Conservation (phyloP, 805 yeast species). For the Teunomyces atbi region DNA sequence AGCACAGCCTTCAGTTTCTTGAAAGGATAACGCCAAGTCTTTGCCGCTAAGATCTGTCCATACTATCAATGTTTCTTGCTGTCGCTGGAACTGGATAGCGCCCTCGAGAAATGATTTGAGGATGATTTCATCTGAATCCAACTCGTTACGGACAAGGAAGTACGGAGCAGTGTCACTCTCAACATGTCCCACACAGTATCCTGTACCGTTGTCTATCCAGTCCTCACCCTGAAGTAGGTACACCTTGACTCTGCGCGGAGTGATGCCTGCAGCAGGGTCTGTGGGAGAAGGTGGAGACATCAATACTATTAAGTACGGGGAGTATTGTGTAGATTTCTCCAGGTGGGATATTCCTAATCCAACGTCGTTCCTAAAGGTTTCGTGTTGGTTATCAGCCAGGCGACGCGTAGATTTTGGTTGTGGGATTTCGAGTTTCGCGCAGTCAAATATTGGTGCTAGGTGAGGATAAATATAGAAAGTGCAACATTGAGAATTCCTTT, state of each 20-base stretch:
- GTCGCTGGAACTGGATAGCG: slow-evolving; percentile 80
- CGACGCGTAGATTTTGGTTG: slow-evolving; percentile 4
- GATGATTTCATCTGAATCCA: slow-evolving; percentile 54
- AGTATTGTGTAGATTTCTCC: neutral
- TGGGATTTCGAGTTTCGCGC: slow-evolving; percentile 1
- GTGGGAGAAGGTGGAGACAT: neutral
- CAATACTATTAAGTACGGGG: neutral
- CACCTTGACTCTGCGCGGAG: slow-evolving; percentile 85
- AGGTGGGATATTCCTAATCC: neutral
- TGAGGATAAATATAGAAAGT: neutral
- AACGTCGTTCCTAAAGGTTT: neutral
- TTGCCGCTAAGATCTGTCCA: slow-evolving; percentile 80
- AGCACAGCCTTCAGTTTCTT: slow-evolving; percentile 87
- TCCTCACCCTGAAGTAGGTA: slow-evolving; percentile 75
- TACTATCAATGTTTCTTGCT: slow-evolving; percentile 89
- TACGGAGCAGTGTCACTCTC: slow-evolving; percentile 47
- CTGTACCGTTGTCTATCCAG: slow-evolving; percentile 94
- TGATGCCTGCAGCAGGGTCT: slow-evolving; percentile 10
- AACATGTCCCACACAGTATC: slow-evolving; percentile 77
- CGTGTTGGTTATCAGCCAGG: neutral
- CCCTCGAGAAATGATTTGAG: slow-evolving; percentile 71
- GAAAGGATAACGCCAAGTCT: slow-evolving; percentile 88
- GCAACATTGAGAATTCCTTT: neutral
- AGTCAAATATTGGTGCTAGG: neutral
- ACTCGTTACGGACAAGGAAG: slow-evolving; percentile 72